Base-by-base conservation (phyloP, 345 rosid species). In the Salix caprea region DNA sequence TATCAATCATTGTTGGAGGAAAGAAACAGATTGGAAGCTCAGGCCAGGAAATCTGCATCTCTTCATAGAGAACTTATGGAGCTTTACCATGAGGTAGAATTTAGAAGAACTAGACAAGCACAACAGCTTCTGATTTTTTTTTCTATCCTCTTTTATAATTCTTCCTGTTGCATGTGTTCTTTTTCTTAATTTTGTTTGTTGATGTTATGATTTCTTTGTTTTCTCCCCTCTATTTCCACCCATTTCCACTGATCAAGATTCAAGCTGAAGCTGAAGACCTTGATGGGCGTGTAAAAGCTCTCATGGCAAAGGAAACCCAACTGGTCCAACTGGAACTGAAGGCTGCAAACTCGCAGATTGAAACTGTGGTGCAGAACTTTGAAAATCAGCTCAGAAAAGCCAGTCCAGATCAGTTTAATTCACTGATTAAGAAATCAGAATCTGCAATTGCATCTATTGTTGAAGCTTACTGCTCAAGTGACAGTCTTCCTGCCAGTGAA, bases 1-100 rank as follows among this genome's bases (percentile, higher is more conserved):
- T 91, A 90, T 83, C 89, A 87, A 74, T 91, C 97, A 8, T 89
- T 95, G 52, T 69, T 82, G 84, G 91, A 89, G 82, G 99, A 95
- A 81, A 93, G 91, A 75, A 85, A 78, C 84, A 85, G 79, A 76
- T 81, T 95, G 74, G 90, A 91, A 75, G 87, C 84, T 75, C 93
- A 90, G 85, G 88, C 88, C 42, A 81, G 71, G 54, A 83, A 77
- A 82, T 84, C 91, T 76, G 84, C 88, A 77, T 88, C 87, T 64
- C 79, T 90, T 81, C 91, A 89, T 85, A 81, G 76, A 70, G 90
- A 90, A 76, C 78, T 87, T 72, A 86, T 86, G 94, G 78, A 81
- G 60, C 88, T 90, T 76, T 88, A 88, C 84, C 73, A 13, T 44
- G 93, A 95, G 99, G 99, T 93, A 80, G 61, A 36, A 19, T 78